phyloP scores from a whole-genome alignment of 495 filamentous ascomycete genomes.

The Sporormia fimetaria region DNA sequence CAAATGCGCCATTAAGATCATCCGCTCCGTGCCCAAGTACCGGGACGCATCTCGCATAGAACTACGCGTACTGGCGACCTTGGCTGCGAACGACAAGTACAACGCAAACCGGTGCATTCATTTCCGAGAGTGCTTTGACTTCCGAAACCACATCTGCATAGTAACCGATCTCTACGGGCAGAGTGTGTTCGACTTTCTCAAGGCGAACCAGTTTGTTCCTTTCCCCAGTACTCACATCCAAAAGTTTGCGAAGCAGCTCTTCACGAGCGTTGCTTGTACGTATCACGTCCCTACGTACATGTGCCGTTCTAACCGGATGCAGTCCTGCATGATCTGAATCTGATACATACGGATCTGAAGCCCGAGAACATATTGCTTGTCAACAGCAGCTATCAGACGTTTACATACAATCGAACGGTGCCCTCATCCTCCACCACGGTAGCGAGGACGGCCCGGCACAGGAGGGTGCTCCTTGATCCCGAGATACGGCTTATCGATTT shows the following conservation, averaged over 20 bases:
- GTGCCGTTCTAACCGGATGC: slow-evolving; percentile 26
- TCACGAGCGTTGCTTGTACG: slow-evolving; percentile 98
- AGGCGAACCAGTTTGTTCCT: slow-evolving; percentile 84
- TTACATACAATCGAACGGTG: slow-evolving; percentile 90
- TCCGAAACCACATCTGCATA: slow-evolving; percentile 95
- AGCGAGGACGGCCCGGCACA: slow-evolving; percentile 66
- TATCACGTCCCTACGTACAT: slow-evolving; percentile 18
- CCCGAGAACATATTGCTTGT: slow-evolving; percentile 96
- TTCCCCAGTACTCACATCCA: slow-evolving; percentile 99
- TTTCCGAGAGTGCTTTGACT: slow-evolving; percentile 94
- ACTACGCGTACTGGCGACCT: slow-evolving; percentile 77
- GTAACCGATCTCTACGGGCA: slow-evolving; percentile 93
- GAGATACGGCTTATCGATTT: slow-evolving; percentile 98
- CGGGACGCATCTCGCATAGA: slow-evolving; percentile 95
- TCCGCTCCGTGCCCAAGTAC: slow-evolving; percentile 95
- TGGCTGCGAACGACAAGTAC: slow-evolving; percentile 76
- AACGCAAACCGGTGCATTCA: slow-evolving; percentile 98
- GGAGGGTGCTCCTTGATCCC: slow-evolving; percentile 81
- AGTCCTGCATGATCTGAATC: slow-evolving; percentile 95
- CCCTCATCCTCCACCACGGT: slow-evolving; percentile 77
- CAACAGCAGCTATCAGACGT: slow-evolving; percentile 81
- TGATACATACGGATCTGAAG: slow-evolving; percentile 97
- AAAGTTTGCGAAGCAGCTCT: slow-evolving; percentile 84
- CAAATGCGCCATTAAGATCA: slow-evolving; percentile 91
- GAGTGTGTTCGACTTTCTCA: slow-evolving; percentile 97